Evolutionary conservation across 2,329 filamentous ascomycete species (phyloP).

Genomic region (Apiospora aurea): DNA sequence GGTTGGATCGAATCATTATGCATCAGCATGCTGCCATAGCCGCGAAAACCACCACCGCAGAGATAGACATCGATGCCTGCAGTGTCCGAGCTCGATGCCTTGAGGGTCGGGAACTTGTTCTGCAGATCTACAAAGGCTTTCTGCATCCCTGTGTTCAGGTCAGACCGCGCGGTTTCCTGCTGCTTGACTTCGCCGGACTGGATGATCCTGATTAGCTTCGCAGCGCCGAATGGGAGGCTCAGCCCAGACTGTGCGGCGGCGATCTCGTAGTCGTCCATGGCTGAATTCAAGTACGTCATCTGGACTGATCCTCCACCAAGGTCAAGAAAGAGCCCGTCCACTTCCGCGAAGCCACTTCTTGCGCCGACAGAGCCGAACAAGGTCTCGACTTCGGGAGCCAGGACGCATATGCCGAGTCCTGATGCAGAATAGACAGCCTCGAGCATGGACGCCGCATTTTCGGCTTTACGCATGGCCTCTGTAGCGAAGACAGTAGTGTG

Average conservation of each 20-base stretch:
- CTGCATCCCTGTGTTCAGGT: conserved; percentile 65
- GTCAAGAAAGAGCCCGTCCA: conserved; percentile 84
- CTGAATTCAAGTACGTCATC: conserved; percentile 68
- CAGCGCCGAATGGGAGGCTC: conserved; percentile 69
- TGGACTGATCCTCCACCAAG: conserved; percentile 77
- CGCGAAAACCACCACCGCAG: conserved; percentile 88
- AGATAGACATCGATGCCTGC: conserved; percentile 77
- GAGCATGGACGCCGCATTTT: conserved; percentile 75
- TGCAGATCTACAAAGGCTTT: conserved; percentile 65
- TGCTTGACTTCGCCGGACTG: conserved; percentile 47
- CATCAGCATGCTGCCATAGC: conserved; percentile 91
- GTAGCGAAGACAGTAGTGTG: conserved; percentile 84
- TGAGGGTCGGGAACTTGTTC: conserved; percentile 58
- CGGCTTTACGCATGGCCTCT: conserved; percentile 83
- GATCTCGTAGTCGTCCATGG: conserved; percentile 53
- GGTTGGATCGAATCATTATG: conserved; percentile 74
- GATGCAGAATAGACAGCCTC: conserved; percentile 66
- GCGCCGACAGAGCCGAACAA: conserved; percentile 84
- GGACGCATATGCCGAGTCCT: conserved; percentile 73
- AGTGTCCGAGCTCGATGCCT: conserved; percentile 38
- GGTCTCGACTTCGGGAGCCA: conserved; percentile 83
- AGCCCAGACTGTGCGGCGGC: conserved; percentile 61
- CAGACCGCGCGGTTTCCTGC: conserved; percentile 55
- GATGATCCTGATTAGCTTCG: conserved; percentile 60
- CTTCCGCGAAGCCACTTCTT: conserved; percentile 72